Conservation (phyloP, 768 basidiomycete species). For the Xerocomellus amylosporus region DNA sequence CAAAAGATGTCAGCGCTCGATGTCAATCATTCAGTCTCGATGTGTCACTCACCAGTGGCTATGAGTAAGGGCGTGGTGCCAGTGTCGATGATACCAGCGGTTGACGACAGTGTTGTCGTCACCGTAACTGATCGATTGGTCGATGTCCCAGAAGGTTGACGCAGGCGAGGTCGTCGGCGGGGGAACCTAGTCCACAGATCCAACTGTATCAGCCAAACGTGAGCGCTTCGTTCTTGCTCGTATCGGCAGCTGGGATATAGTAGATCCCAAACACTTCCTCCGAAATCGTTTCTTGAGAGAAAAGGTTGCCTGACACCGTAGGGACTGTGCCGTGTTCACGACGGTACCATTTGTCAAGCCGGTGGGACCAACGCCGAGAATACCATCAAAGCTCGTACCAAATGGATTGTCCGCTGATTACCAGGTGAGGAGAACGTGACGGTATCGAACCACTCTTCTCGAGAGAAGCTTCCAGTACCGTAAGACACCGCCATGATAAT, state of each 20-base stretch:
- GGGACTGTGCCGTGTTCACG: conserved; percentile 16
- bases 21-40: too few relatives aligned
- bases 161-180: conserved; percentile 25
- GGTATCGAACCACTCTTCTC: conserved; percentile 19
- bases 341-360: conserved; percentile 31
- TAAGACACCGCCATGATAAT: neutral
- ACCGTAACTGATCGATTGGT: conserved; percentile 32
- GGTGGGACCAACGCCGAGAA: conserved; percentile 37
- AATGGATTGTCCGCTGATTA: conserved; percentile 33
- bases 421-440: conserved; percentile 8
- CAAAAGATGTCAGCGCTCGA: neutral
- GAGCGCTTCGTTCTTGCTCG: conserved; percentile 23
- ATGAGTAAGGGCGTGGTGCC: conserved; percentile 30
- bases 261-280: conserved; percentile 33
- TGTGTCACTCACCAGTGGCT: conserved; percentile 15
- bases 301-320: conserved; percentile 38
- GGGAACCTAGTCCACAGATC: conserved; percentile 20
- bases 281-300: conserved; percentile 27
- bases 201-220: conserved; percentile 29
- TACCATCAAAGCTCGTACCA: too few relatives aligned
- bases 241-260: conserved; percentile 26
- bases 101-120: conserved; percentile 17
- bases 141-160: conserved; percentile 30
- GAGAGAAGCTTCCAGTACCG: neutral
- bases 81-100: conserved; percentile 35